These are phyloP conservation scores for Botrytis tulipae DNA, from an alignment of 2,329 filamentous ascomycete species.

Conservation along the genomic window DNA sequence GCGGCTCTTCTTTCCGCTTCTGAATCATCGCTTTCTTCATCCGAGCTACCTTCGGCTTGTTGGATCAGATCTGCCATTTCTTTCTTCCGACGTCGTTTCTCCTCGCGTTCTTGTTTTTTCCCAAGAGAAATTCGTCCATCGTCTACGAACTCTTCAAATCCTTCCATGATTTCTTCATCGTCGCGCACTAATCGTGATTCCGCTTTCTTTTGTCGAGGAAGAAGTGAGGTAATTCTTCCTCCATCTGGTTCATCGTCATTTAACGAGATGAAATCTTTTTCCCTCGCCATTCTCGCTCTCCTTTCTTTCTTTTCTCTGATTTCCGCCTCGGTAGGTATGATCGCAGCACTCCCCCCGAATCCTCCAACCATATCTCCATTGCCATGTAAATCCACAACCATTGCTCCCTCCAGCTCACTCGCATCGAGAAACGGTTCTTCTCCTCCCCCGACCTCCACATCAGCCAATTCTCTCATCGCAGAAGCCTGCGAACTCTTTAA, in stretches of 20 bases:
- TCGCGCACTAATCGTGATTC: conserved; percentile 76
- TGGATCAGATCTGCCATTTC: conserved; percentile 84
- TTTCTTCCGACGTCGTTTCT: conserved; percentile 61
- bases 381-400: conserved; percentile 54
- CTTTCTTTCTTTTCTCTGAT: conserved; percentile 90
- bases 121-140: conserved; percentile 79
- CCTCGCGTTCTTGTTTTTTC: conserved; percentile 73
- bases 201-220: conserved; percentile 59
- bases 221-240: conserved; percentile 38
- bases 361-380: conserved; percentile 23
- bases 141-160: conserved; percentile 88
- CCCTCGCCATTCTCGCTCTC: conserved; percentile 73
- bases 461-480: conserved; percentile 64
- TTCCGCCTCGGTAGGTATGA: conserved; percentile 78
- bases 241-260: conserved; percentile 54
- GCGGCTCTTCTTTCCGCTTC: conserved; percentile 71
- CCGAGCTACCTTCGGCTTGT: conserved; percentile 63
- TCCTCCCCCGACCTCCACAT: conserved; percentile 49
- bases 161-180: conserved; percentile 90
- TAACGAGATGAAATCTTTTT: conserved; percentile 67
- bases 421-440: conserved; percentile 49
- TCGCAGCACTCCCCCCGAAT: conserved; percentile 44
- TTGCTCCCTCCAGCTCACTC: conserved; percentile 60
- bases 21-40: conserved; percentile 65
- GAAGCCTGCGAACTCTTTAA: conserved; percentile 82